These are phyloP conservation scores for Botrytis fragariae DNA, from an alignment of 2,329 filamentous ascomycete genomes.

Conservation along the genomic window DNA sequence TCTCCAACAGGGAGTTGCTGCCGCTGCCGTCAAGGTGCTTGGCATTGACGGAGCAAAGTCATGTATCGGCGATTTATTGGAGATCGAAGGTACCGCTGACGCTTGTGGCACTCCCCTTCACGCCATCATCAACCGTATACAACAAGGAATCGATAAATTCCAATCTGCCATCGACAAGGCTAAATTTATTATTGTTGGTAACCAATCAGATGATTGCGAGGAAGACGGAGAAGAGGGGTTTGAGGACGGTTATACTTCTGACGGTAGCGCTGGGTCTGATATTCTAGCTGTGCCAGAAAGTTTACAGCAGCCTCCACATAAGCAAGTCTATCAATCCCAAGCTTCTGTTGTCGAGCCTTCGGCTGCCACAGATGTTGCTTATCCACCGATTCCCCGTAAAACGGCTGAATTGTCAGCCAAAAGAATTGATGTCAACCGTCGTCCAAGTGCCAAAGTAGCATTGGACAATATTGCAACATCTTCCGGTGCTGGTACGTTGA, in stretches of 20 bases:
- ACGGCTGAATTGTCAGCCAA: neutral
- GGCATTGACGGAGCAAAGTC: no score
- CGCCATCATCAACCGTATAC: neutral
- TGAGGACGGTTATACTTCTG: neutral
- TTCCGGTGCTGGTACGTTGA: neutral
- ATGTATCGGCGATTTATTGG: neutral
- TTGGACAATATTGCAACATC: neutral
- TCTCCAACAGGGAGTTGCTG: neutral
- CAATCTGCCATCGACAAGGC: neutral
- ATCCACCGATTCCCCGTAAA: no score
- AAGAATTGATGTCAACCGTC: neutral
- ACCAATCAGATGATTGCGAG: neutral
- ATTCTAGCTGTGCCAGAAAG: neutral
- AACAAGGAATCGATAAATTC: neutral
- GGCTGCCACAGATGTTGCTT: neutral
- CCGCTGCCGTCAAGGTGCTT: neutral
- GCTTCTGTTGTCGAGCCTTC: no score
- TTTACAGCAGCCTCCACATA: neutral
- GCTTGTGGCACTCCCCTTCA: no score
- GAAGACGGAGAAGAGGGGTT: neutral
- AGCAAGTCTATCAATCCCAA: neutral
- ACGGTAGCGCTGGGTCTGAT: neutral
- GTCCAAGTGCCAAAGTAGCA: neutral
- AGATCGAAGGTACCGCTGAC: neutral
- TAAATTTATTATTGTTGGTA: neutral